Evolutionary conservation across 768 basidiomycete species (phyloP), one percentile per base, ranked within the genome.

Genomic region (Coprinopsis cinerea): DNA sequence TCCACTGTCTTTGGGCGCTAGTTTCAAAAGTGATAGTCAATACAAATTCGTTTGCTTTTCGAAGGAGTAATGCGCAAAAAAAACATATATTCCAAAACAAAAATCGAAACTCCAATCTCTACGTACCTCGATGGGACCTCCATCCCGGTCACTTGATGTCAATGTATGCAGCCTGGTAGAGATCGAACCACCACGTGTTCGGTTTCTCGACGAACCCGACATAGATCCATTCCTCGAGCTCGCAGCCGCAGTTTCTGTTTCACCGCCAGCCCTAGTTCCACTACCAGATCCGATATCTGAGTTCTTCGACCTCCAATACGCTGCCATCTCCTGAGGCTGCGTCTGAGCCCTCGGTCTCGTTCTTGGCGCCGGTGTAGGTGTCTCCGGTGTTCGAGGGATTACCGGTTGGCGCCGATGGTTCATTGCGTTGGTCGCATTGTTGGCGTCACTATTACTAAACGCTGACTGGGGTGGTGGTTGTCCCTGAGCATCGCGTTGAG

Each of bases 1-100:
- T 45, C 44, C 9, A 28, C 27, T 14, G 44, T 45, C 22, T 32
- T 45, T 3, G 44, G 44, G 10, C 44, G 28, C 44, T 45, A 32
- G 18, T 10, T n/a, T n/a, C 28, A 20, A 32, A 28, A 18, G 32
- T 13, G 44, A 17, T 18, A 32, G 24, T 43, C 42, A 43, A 23
- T 10, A 26, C 6, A 40, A 11, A 7, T 7, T 40, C 37, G n/a
- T n/a, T n/a, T n/a, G n/a, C n/a, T n/a, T n/a, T n/a, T n/a, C n/a
- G n/a, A n/a, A n/a, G n/a, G n/a, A n/a, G n/a, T n/a, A n/a, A n/a
- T n/a, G n/a, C n/a, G n/a, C n/a, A n/a, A 40, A 11, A 11, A 40
- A 20, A 7, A 18, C 37, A 20, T 11, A 20, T 9, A 11, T 40
- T 10, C 7, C 18, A 34, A 34, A 34, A 34, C n/a, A 9, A 34